Evolutionary conservation across 2,329 filamentous ascomycete genomes (phyloP).

Genomic region (Ophiostoma sp.): DNA sequence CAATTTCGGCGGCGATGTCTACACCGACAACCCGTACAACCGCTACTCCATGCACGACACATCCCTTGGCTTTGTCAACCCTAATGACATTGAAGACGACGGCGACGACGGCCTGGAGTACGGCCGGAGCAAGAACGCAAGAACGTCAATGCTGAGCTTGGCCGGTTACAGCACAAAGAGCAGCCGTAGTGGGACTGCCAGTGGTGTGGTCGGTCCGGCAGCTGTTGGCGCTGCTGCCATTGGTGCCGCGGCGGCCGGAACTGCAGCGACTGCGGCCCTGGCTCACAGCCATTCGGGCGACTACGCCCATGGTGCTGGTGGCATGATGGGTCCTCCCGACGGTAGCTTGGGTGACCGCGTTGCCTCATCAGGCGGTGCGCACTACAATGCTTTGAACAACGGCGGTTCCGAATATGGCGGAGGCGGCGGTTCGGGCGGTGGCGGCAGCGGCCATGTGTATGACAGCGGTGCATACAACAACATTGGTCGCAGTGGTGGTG

Average conservation of each 20-base stretch:
- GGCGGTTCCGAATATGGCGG: constrained; percentile 16
- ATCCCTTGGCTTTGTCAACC: constrained; percentile 65
- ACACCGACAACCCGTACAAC: constrained; percentile 67
- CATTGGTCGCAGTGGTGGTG: constrained; percentile 36
- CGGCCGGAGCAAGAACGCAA: constrained; percentile 44
- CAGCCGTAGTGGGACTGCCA: constrained; percentile 33
- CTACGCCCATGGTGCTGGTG: background rate
- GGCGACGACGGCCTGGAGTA: constrained; percentile 79
- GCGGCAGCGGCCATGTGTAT: background rate
- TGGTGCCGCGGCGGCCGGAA: constrained; percentile 33
- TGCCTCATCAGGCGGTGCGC: constrained; percentile 28
- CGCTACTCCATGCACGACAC: constrained; percentile 55
- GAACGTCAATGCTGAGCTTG: constrained; percentile 62
- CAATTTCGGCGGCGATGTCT: constrained; percentile 47
- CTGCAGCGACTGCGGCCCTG: constrained; percentile 33
- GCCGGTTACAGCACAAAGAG: constrained; percentile 48
- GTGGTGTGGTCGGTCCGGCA: constrained; percentile 27
- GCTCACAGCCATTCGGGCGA: constrained; percentile 33
- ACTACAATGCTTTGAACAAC: constrained; percentile 59
- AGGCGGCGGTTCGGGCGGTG: background rate
- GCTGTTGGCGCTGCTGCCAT: constrained; percentile 38
- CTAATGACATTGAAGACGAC: constrained; percentile 80
- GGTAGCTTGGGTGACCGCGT: background rate
- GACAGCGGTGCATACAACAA: constrained; percentile 33
- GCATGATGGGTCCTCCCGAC: background rate